These are phyloP conservation scores for Aspergillus saccharolyticus DNA, from an alignment of 495 filamentous ascomycete species.

Conservation along the genomic window DNA sequence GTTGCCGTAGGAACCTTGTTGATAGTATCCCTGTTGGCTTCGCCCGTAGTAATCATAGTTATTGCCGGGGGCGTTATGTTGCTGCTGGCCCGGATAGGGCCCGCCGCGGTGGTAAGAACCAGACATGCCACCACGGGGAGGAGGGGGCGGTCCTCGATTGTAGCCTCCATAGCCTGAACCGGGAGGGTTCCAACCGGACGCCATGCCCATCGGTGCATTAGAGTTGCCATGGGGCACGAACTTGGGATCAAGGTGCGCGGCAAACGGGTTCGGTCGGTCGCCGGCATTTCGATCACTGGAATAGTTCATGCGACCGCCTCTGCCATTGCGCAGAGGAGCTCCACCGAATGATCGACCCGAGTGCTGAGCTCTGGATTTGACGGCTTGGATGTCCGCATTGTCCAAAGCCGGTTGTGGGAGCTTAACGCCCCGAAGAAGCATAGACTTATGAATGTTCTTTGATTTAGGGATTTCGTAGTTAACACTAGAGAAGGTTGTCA, in stretches of 20 bases:
- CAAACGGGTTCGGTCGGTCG: constrained; percentile 50
- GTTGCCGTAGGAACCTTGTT: constrained; percentile 17
- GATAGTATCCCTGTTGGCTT: constrained; percentile 27
- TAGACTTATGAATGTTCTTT: constrained; percentile 77
- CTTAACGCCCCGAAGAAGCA: constrained; percentile 82
- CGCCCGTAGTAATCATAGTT: constrained; percentile 27
- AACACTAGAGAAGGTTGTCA: constrained; percentile 53
- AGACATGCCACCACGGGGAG: constrained; percentile 35
- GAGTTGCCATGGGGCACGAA: constrained; percentile 36
- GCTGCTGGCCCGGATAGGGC: constrained; percentile 12
- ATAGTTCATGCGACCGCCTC: constrained; percentile 52
- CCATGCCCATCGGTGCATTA: constrained; percentile 25
- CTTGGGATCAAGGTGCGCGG: constrained; percentile 48
- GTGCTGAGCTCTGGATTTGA: constrained; percentile 54
- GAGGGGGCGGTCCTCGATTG: constrained; percentile 38
- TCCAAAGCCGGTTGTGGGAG: constrained; percentile 65
- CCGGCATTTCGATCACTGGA: constrained; percentile 8
- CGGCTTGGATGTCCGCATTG: constrained; percentile 63
- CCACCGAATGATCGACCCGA: constrained; percentile 62
- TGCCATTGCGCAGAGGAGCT: constrained; percentile 49
- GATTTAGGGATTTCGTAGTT: constrained; percentile 75
- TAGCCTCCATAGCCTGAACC: constrained; percentile 28
- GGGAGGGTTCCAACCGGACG: constrained; percentile 39
- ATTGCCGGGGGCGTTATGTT: constrained; percentile 21
- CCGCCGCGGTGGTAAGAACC: constrained; percentile 19